phyloP scores from a whole-genome alignment of 75 land plant genomes.

The Cupressus sempervirens region DNA sequence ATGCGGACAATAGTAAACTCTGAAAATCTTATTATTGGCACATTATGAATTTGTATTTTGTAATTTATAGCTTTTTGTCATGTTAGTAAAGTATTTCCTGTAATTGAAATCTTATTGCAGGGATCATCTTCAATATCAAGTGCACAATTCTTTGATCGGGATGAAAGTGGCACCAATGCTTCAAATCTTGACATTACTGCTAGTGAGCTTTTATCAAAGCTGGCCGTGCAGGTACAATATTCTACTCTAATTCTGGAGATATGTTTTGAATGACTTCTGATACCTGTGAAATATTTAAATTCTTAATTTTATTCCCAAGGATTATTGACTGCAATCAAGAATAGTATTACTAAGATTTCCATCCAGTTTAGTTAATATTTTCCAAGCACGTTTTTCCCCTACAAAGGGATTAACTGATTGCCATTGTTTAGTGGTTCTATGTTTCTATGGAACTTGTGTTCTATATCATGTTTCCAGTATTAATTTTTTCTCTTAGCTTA shows the following conservation, averaged over 20 bases:
- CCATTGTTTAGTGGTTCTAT: neutral
- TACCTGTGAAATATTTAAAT: neutral
- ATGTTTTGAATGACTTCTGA: neutral
- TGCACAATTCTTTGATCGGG: constrained; percentile 57
- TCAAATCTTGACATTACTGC: constrained; percentile 40
- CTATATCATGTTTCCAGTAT: neutral
- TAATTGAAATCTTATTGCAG: constrained; percentile 15
- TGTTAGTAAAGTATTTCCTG: neutral
- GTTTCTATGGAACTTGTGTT: neutral
- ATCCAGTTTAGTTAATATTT: neutral
- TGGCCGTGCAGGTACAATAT: constrained; percentile 41
- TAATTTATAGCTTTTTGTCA: neutral
- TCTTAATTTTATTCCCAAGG: neutral
- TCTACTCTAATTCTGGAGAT: neutral
- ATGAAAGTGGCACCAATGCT: constrained; percentile 20
- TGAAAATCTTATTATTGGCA: neutral
- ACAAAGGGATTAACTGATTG: neutral
- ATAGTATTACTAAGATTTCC: neutral
- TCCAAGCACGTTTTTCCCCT: neutral
- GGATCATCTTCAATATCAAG: constrained; percentile 45
- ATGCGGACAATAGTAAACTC: neutral
- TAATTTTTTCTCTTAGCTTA: neutral
- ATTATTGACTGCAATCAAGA: neutral
- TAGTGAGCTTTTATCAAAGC: constrained; percentile 37
- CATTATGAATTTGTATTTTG: neutral